Base-by-base conservation (phyloP, 2,329 filamentous ascomycete genomes). In the Calonectria multiphialidica region DNA sequence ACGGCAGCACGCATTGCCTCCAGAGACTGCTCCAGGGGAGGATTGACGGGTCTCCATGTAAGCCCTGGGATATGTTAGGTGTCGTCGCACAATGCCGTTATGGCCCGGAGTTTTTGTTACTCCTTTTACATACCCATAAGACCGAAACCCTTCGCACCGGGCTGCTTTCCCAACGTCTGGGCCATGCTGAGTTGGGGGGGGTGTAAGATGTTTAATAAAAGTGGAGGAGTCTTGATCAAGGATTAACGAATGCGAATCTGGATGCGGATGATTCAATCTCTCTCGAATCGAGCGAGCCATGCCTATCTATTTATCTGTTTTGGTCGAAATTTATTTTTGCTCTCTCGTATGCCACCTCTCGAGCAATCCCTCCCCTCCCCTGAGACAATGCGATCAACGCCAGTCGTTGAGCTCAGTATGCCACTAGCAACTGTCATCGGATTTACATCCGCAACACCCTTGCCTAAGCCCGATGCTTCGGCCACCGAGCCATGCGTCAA, bases 1-100 rank as follows among this genome's bases (percentile, higher is more conserved):
- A 92, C 80, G 7, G 90, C 84, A 21, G 88, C 86, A 75, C 88
- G 88, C 82, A 93, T 85, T 13, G 89, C 88, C 50, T 87, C 87
- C 73, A 92, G 87, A 44, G 87, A 84, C 72, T 89, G 83, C 40
- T 90, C 86, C 16, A 87, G 79, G 2, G 87, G 80, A 12, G 82
- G 80, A 1, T 83, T 82, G 18, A 80, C 76, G 35, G 79, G 77
- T 25, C 85, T 83, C 85, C 86, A 86, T 28, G 86, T 87, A 45
- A 89, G 79, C 75, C 86, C 85, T 87, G 23, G n/a, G 3, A 16
- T 5, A 10, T 15, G 42, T 49, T 49, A 67, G 30, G 16, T 1
- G 35, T 30, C n/a, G 10, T 28, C 25, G 45, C 7, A 25, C 5
- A 18, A 37, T 21, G 18, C 5, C 28, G 8, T 30, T 30, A 30